Evolutionary conservation across 2,329 filamentous ascomycete species (phyloP).

Genomic region (Sarocladium strictum): DNA sequence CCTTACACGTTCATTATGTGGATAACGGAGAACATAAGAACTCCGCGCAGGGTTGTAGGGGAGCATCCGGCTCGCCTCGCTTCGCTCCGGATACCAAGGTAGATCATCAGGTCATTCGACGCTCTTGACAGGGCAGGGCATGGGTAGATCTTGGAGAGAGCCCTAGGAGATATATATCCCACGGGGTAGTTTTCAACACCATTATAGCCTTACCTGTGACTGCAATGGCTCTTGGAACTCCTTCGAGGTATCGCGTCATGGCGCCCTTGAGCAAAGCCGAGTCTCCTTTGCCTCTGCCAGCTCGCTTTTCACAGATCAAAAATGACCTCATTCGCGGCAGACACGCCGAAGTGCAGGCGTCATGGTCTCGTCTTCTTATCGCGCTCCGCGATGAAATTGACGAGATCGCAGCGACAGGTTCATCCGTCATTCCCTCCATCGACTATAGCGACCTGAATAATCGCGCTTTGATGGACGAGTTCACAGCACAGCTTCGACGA

Average conservation of each 20-base stretch:
- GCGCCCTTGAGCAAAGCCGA: constrained; percentile 10
- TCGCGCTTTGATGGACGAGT: constrained; percentile 17
- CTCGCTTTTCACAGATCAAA: constrained; percentile 36
- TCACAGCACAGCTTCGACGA: constrained; percentile 21
- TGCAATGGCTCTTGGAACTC: background rate
- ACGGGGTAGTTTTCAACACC: no score
- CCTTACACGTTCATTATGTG: background rate
- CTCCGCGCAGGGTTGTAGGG: background rate
- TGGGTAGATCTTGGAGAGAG: background rate
- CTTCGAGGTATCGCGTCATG: constrained; percentile 9
- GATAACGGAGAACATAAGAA: background rate
- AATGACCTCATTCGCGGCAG: constrained; percentile 29
- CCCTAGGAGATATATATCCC: no score
- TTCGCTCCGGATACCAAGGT: background rate
- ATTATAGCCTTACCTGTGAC: background rate
- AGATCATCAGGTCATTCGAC: background rate
- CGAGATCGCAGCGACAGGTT: constrained; percentile 32
- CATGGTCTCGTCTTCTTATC: constrained; percentile 33
- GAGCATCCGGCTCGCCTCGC: background rate
- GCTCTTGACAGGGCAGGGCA: background rate
- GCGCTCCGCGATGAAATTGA: constrained; percentile 20
- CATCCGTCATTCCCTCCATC: constrained; percentile 35
- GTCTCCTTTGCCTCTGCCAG: constrained; percentile 28
- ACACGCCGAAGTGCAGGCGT: constrained; percentile 27
- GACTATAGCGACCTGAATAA: constrained; percentile 31